phyloP scores from a whole-genome alignment of 345 rosid genomes.

The Pistacia atlantica region DNA sequence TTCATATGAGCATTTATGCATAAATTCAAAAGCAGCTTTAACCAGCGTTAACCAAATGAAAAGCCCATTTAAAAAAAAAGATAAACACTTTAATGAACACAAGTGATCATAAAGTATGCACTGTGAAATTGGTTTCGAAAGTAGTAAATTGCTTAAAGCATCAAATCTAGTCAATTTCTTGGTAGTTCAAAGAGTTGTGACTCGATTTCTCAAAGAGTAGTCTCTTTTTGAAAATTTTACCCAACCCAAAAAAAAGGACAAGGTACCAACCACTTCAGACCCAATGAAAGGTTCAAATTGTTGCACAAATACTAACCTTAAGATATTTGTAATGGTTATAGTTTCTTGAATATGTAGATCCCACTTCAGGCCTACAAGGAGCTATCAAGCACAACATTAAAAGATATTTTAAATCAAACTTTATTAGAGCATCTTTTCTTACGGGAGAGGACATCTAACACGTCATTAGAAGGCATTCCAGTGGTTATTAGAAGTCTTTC shows the following conservation, averaged over 20 bases:
- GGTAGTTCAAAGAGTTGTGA: background rate
- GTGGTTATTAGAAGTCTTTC: constrained; percentile 9
- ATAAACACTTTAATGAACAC: background rate
- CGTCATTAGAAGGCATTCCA: constrained; percentile 11
- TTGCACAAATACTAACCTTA: background rate
- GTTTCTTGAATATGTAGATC: background rate
- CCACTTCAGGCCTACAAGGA: background rate
- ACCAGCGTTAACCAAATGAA: background rate
- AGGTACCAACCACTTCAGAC: background rate
- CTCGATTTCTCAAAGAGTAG: too few relatives aligned
- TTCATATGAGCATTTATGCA: background rate
- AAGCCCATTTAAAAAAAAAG: background rate
- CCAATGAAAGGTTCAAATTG: background rate
- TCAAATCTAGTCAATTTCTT: background rate
- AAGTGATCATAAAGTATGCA: too few relatives aligned
- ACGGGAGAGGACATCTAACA: background rate
- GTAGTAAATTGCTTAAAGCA: background rate
- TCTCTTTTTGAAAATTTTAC: too few relatives aligned
- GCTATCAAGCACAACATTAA: background rate
- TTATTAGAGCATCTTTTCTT: background rate
- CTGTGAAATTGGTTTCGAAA: background rate
- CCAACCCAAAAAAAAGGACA: background rate
- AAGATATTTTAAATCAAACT: background rate
- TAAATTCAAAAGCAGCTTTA: background rate
- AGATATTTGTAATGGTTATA: background rate